Base-by-base conservation (phyloP, 2,329 filamentous ascomycete species). In the Aspergillus tamarii region DNA sequence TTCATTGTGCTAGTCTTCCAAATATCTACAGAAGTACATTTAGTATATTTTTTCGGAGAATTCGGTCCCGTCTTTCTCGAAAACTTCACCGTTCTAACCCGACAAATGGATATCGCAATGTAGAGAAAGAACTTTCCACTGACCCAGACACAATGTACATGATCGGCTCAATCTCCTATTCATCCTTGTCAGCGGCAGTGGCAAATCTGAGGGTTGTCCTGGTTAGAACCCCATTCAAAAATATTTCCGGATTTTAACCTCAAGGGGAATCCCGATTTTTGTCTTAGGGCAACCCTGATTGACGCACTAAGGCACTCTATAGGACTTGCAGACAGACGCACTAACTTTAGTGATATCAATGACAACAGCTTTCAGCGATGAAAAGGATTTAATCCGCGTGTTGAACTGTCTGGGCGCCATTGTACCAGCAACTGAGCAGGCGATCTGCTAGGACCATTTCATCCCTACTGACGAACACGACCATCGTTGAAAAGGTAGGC, bases 151-250 rank as follows among this genome's bases (percentile, higher is more conserved):
- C 73, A 10, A 70, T 73, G 4, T 74, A 72, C 62, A 66, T 67
- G 21, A 63, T 73, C 16, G 69, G 66, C 14, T 73, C 75, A 12
- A 58, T 73, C 32, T 72, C 71, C 23, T 76, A 75, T 59, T 69
- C 68, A 45, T 66, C 76, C 52, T 70, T 69, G 3, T 66, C 72
- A 11, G 67, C 74, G 14, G 65, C 67, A 4, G 48, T 72, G n/a
- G n/a, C n/a, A n/a, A n/a, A n/a, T n/a, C n/a, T 26, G 11, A 73
- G 64, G 9, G 67, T 72, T 32, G 53, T 76, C 11, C 11, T 48
- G 45, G 23, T 21, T 48, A 6, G 21, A 48, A 48, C 4, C 45
- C 45, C 4, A 48, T 48, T 4, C 45, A 28, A 21, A 48, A 48
- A 48, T 48, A 48, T 14, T 28, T 6, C 70, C 74, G 4, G 63